Conservation (phyloP, 306 rosid genomes). For the Cicer yamashitae region DNA sequence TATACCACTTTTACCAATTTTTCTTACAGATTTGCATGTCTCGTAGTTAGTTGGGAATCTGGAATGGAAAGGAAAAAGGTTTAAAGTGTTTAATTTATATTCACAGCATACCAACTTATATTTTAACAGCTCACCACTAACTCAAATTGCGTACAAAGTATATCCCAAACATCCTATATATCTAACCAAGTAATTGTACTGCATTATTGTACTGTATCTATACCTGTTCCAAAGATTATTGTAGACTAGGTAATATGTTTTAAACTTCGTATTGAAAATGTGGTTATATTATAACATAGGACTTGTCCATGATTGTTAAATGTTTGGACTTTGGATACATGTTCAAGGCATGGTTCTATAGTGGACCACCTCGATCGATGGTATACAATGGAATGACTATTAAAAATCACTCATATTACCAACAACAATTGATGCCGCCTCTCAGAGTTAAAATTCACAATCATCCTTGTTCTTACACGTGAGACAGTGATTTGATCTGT, state of each 20-base stretch:
- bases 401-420: background rate
- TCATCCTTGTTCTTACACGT: background rate
- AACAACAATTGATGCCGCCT: background rate
- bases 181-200: background rate
- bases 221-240: background rate
- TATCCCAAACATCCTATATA: background rate
- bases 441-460: too few species aligned
- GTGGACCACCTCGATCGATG: background rate
- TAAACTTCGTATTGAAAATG: background rate
- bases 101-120: background rate
- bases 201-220: background rate
- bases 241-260: background rate
- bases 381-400: background rate
- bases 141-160: background rate
- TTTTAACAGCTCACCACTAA: background rate
- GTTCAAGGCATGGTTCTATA: background rate
- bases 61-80: too few species aligned
- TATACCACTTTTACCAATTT: background rate
- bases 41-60: background rate
- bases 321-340: background rate
- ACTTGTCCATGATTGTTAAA: conserved; percentile 2
- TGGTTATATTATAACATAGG: background rate
- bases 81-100: background rate
- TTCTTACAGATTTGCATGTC: background rate
- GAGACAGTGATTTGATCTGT: background rate